Percentiles rank a stretch among this genome's conserved stretches.
phyloP scores from a whole-genome alignment of 768 basidiomycete species.

The Lactifluus echinatus region DNA sequence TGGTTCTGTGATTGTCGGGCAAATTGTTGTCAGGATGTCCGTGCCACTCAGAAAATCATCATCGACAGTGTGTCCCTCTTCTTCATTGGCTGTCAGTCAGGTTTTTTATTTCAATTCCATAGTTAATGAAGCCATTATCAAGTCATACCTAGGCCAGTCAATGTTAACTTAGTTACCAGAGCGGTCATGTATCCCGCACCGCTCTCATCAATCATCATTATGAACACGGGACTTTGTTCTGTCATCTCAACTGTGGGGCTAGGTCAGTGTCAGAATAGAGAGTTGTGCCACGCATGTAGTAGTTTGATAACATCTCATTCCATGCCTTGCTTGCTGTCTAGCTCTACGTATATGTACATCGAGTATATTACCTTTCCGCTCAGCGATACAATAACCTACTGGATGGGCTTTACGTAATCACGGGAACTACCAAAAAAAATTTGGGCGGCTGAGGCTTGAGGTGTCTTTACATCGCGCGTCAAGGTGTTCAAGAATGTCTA shows the following conservation, averaged over 20 bases:
- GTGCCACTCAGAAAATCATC: slow-evolving; percentile 37
- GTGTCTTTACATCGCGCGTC: too few species aligned
- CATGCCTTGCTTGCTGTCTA: slow-evolving; percentile 2
- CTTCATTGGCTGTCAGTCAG: background rate
- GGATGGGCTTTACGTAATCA: background rate
- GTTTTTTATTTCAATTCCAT: background rate
- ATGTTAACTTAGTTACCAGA: background rate
- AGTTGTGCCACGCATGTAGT: background rate
- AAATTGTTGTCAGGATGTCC: slow-evolving; percentile 8
- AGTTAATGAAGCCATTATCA: slow-evolving; percentile 63
- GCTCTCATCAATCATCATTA: background rate
- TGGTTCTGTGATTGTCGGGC: background rate
- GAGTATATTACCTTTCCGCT: background rate
- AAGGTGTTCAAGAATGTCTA: slow-evolving; percentile 41
- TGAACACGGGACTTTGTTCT: background rate
- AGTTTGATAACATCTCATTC: slow-evolving; percentile 2
- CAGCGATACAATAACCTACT: background rate
- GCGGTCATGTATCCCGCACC: background rate
- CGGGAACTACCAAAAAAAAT: slow-evolving; percentile 4
- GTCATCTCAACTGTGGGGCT: background rate
- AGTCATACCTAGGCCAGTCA: slow-evolving; percentile 51
- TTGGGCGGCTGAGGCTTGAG: too few species aligned
- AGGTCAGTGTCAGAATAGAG: background rate
- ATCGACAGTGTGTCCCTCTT: slow-evolving; percentile 39
- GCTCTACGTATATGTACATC: slow-evolving; percentile 3